Evolutionary conservation across 768 basidiomycete genomes (phyloP), one percentile per base, ranked within the genome.

Genomic region (Polyporus arcularius): DNA sequence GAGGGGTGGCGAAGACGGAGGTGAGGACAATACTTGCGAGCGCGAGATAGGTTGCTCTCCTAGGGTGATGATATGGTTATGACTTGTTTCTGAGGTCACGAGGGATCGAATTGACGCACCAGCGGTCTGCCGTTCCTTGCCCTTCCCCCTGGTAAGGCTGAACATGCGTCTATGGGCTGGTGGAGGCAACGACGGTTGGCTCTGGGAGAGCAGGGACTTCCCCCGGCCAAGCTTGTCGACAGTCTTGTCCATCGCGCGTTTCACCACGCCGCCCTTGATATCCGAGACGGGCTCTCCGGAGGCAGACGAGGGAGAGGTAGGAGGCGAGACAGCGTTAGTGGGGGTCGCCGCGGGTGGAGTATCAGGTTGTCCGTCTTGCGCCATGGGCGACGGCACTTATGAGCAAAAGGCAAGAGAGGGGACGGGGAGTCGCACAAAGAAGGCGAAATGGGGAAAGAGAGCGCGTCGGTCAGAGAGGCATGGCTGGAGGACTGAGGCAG

Each of bases 191-290:
- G 67, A 72, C 67, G 32, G 75, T 71, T 61, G 76, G 67, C 65
- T 67, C 59, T 70, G 70, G 18, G 69, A 63, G 18, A 64, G 51
- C 55, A 67, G 35, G 35, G 60, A 38, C 61, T 67, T 68, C 71
- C 86, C 88, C 67, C 80, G 79, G 61, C 86, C 85, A 32, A 92
- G 78, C 61, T 80, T 88, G 66, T 86, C 85, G 56, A 85, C 85
- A 0, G 87, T 87, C 74, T 77, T 81, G 66, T 78, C 80, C 46
- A 84, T 63, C 31, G 71, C 71, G 53, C 73, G 71, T 12, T 67
- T 67, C 9, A 70, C 66, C 6, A 73, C 48, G n/a, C 64, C 39
- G 21, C 50, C 55, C 46, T 56, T 67, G 28, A 55, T 16, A n/a
- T 67, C 57, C 11, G 61, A 50, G 2, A 45, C 47, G 15, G 53